Conservation (phyloP, 2,329 filamentous ascomycete species). For the Aspergillus eucalypticola region DNA sequence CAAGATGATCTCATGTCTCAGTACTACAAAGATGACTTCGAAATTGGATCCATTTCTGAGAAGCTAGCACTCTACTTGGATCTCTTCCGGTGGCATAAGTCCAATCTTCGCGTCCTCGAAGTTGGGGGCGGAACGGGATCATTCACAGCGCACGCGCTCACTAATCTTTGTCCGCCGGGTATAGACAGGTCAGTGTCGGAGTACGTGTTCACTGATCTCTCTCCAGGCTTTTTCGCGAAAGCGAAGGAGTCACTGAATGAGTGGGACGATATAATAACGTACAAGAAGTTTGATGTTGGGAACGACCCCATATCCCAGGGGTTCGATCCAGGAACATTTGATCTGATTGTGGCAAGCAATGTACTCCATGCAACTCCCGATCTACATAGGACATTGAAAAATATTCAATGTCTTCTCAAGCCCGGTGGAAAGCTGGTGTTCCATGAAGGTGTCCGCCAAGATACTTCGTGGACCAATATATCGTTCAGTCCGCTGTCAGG, state of each 20-base stretch:
- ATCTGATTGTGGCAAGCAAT: conserved; percentile 33
- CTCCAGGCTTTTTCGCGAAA: conserved; percentile 34
- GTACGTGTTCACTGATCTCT: conserved; percentile 26
- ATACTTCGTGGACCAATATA: conserved; percentile 8
- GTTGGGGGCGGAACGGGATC: conserved; percentile 36
- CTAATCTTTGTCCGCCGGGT: not conserved
- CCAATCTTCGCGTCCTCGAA: conserved; percentile 21
- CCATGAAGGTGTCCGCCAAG: conserved; percentile 33
- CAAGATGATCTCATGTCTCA: conserved; percentile 33
- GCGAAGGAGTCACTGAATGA: conserved; percentile 26
- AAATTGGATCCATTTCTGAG: conserved; percentile 2
- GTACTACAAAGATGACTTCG: conserved; percentile 30
- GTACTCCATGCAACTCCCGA: conserved; percentile 31
- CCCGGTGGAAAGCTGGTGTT: conserved; percentile 50
- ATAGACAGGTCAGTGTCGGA: not conserved
- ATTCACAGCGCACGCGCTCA: conserved; percentile 23
- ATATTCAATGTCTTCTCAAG: conserved; percentile 25
- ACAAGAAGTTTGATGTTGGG: conserved; percentile 27
- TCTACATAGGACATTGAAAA: conserved; percentile 24
- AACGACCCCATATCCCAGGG: conserved; percentile 27
- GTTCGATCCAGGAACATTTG: conserved; percentile 24
- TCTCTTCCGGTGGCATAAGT: not conserved
- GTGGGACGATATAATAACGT: conserved; percentile 28
- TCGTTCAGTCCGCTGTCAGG: conserved; percentile 37
- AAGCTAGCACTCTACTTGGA: not conserved